A percentile compares a stretch with the other conserved stretches of the same genome.
Conservation (phyloP, 129 eudicot genomes). For the Logfia minima region DNA sequence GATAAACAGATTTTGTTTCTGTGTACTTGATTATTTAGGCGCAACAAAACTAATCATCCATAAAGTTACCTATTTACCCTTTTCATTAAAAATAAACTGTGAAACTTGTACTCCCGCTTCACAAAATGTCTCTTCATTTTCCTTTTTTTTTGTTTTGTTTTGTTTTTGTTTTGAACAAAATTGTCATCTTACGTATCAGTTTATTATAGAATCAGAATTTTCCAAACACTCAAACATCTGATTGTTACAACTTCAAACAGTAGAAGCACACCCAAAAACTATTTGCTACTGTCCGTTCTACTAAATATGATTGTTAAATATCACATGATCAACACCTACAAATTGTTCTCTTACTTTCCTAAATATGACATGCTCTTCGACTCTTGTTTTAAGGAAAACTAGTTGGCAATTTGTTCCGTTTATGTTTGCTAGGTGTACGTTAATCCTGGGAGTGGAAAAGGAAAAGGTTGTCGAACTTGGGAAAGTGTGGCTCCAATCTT, state of each 20-base stretch:
- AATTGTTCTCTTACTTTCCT: conserved; percentile 1
- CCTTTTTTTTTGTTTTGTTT: background rate
- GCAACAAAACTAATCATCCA: background rate
- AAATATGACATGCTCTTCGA: conserved; percentile 13
- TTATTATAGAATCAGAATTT: background rate
- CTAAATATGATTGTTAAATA: background rate
- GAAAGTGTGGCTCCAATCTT: conserved; percentile 77
- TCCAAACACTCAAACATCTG: background rate
- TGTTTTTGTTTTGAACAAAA: background rate
- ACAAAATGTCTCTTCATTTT: background rate
- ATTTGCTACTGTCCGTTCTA: background rate
- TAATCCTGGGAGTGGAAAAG: conserved; percentile 92
- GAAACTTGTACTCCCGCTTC: background rate
- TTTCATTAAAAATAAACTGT: background rate
- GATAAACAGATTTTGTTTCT: conserved; percentile 2
- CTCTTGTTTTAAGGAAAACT: background rate
- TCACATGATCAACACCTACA: background rate
- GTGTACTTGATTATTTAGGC: conserved; percentile 3
- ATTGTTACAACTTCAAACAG: conserved; percentile 4
- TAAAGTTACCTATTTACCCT: background rate
- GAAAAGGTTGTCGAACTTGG: conserved; percentile 79
- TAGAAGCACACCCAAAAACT: background rate
- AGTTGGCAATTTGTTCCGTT: conserved; percentile 26
- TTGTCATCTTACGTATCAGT: background rate
- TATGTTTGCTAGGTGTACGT: conserved; percentile 76